Percentiles rank a stretch among this genome's conserved stretches.
These are phyloP conservation scores for Clavispora carvajalis DNA, from an alignment of 805 yeast species.

Conservation along the genomic window DNA sequence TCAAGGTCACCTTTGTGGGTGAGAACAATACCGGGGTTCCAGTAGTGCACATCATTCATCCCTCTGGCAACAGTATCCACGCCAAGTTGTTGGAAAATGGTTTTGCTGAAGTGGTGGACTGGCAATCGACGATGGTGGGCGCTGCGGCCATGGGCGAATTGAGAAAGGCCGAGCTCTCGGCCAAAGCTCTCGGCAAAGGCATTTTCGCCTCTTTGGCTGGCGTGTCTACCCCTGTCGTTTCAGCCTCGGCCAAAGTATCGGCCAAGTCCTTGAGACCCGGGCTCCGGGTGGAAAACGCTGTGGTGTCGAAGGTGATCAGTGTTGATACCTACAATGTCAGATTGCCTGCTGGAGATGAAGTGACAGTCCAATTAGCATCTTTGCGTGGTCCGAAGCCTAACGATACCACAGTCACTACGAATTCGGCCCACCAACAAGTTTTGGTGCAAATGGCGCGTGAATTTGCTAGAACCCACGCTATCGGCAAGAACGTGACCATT, in stretches of 20 bases:
- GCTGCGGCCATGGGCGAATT: constrained; percentile 54
- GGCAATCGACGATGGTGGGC: constrained; percentile 73
- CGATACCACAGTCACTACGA: constrained; percentile 45
- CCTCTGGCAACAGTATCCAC: constrained; percentile 69
- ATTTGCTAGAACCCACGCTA: constrained; percentile 58
- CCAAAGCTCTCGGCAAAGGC: constrained; percentile 54
- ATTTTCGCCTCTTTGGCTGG: constrained; percentile 45
- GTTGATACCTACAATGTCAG: constrained; percentile 63
- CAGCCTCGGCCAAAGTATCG: constrained; percentile 9
- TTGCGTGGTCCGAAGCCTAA: constrained; percentile 66
- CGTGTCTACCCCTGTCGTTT: constrained; percentile 11
- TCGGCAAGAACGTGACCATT: constrained; percentile 66
- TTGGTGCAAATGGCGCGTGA: constrained; percentile 67
- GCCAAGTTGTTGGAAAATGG: constrained; percentile 65
- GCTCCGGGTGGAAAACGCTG: constrained; percentile 43
- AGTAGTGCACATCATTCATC: constrained; percentile 56
- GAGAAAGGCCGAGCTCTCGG: constrained; percentile 61
- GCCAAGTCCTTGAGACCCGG: constrained; percentile 36
- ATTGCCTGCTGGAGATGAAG: constrained; percentile 44
- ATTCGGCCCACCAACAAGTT: constrained; percentile 37
- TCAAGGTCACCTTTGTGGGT: constrained; percentile 55
- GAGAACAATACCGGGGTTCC: constrained; percentile 57
- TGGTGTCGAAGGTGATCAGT: constrained; percentile 56
- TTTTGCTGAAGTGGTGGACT: constrained; percentile 68
- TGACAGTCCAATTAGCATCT: constrained; percentile 71